Evolutionary conservation across 805 yeast species (phyloP), one percentile per base, ranked within the genome.

Genomic region (Candida gorgasii): DNA sequence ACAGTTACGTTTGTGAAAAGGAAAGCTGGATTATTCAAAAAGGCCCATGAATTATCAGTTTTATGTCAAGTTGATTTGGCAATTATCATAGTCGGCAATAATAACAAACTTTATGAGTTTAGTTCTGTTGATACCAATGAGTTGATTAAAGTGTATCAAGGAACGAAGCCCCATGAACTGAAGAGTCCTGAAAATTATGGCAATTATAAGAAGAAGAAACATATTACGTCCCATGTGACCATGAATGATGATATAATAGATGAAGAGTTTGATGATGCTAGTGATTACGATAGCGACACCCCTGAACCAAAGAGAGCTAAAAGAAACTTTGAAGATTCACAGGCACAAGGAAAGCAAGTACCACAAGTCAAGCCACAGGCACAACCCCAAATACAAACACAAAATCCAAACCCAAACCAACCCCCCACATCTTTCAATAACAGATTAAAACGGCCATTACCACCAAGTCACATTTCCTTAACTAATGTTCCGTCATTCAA

Each of bases 51-150:
- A 62, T 72, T 93, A 42, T 82, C 97, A 0, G 92, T 92, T 8
- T 73, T 92, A 29, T 92, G 98, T 63, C 90, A 89, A 49, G 96
- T 89, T 5, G 98, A 92, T 57, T 74, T 93, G 22, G 95, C 98
- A 1, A 92, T 92, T 22, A 81, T 92, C 12, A 89, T 92, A 18
- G 72, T 89, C 27, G 95, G 96, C 14, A 80, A 80, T 54, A 89
- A 83, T 61, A 82, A 88, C 55, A 86, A 85, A 55, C 77, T 89
- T 17, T 89, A 86, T 59, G 96, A 92, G 66, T 92, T 82, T 58
- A 78, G 89, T 7, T 82, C 95, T 3, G 82, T 82, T 13, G 80
- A 82, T 46, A 75, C 89, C 13, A 55, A 59, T 22, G 62, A 59
- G 19, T 31, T 61, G 2, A 47, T 61, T 16, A 46, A 52, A 13